These are phyloP conservation scores for Ogataea zsoltii DNA, from an alignment of 805 yeast genomes.

Conservation along the genomic window DNA sequence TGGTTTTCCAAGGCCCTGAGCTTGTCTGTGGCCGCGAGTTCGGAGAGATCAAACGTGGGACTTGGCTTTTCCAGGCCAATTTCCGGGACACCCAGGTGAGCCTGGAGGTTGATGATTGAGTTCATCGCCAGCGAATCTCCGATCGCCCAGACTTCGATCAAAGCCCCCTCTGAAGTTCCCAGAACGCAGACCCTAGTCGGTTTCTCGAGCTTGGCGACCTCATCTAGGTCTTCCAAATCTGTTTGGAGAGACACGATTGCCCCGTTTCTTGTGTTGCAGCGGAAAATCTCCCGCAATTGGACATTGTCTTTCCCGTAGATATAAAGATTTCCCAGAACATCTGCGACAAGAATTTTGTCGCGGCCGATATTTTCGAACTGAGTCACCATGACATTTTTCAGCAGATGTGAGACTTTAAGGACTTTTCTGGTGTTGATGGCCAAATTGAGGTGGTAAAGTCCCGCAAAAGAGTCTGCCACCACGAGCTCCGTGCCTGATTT, in stretches of 20 bases:
- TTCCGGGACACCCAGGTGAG: background rate
- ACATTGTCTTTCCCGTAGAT: background rate
- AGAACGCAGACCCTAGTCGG: background rate
- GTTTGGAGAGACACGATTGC: background rate
- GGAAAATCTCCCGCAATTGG: background rate
- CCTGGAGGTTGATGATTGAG: background rate
- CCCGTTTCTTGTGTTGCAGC: background rate
- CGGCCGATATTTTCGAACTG: background rate
- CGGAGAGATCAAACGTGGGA: background rate
- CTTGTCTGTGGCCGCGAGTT: background rate
- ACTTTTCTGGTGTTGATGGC: slow-evolving; percentile 4
- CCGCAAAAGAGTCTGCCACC: slow-evolving; percentile 21
- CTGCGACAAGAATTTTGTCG: slow-evolving; percentile 1
- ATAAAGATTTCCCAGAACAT: background rate
- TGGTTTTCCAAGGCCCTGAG: background rate
- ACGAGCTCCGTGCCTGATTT: slow-evolving; percentile 4
- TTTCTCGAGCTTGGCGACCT: background rate
- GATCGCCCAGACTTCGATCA: background rate
- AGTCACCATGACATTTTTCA: slow-evolving; percentile 3
- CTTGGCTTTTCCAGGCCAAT: background rate
- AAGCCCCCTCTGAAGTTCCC: slow-evolving; percentile 1
- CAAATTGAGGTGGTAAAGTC: slow-evolving; percentile 13
- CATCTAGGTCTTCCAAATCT: background rate
- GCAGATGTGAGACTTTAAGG: background rate
- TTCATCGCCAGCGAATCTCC: slow-evolving; percentile 4